phyloP scores from a whole-genome alignment of 495 filamentous ascomycete species.

The Penicillium ucsense region DNA sequence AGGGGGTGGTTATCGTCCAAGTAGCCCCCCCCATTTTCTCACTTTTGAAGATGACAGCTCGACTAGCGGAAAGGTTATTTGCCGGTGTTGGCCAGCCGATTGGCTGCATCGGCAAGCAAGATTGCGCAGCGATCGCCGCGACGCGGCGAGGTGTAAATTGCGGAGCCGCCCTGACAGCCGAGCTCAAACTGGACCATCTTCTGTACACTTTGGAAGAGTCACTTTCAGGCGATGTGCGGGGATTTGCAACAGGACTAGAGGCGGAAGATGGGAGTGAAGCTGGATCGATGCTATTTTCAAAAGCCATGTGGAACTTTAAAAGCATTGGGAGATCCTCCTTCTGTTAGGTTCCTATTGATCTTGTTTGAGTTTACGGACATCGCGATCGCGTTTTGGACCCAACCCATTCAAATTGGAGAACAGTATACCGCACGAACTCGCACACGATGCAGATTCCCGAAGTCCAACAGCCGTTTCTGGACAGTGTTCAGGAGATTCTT shows the following conservation, averaged over 20 bases:
- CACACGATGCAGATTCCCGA: constrained; percentile 18
- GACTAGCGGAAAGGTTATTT: neutral
- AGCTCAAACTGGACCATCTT: too few species aligned
- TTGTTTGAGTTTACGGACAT: neutral
- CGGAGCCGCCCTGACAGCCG: too few species aligned
- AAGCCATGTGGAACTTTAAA: too few species aligned
- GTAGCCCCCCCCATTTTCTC: neutral
- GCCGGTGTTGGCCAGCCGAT: constrained; percentile 12
- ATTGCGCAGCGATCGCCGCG: too few species aligned
- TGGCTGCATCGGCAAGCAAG: constrained; percentile 25
- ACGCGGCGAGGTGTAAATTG: constrained; percentile 7
- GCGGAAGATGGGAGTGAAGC: too few species aligned
- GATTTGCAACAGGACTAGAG: too few species aligned
- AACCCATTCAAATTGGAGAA: neutral
- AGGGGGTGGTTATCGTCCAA: constrained; percentile 6
- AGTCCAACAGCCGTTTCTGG: constrained; percentile 18
- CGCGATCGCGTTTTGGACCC: neutral
- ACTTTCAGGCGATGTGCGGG: too few species aligned
- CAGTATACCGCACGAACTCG: neutral
- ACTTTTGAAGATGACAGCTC: neutral
- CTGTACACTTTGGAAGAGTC: too few species aligned
- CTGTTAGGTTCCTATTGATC: too few species aligned
- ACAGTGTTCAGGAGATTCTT: constrained; percentile 21
- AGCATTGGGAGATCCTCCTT: too few species aligned
- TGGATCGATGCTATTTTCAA: too few species aligned